Evolutionary conservation across 2,329 filamentous ascomycete genomes (phyloP).

Genomic region (Capronia americana): DNA sequence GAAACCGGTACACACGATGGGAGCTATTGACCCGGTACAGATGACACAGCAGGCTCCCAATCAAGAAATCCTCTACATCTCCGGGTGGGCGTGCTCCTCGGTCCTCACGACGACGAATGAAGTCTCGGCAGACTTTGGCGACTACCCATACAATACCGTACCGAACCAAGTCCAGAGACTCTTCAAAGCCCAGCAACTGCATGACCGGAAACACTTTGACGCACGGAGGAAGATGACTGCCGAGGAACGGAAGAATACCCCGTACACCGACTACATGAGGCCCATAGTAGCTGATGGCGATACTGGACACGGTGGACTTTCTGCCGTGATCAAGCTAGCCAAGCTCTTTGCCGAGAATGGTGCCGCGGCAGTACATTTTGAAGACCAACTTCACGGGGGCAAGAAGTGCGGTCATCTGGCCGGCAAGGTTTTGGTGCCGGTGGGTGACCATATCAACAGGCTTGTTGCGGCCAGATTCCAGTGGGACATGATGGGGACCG

Average conservation of each 20-base stretch:
- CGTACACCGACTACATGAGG: conserved; percentile 89
- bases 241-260: conserved; percentile 74
- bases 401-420: conserved; percentile 98
- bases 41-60: conserved; percentile 98
- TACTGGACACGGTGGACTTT: conserved; percentile 89
- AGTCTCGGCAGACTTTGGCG: conserved; percentile 95
- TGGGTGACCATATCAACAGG: conserved; percentile 95
- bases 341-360: conserved; percentile 98
- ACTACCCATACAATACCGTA: conserved; percentile 99
- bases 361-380: conserved; percentile 94
- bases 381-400: conserved; percentile 95
- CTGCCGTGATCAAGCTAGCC: conserved; percentile 91
- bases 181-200: conserved; percentile 95
- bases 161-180: conserved; percentile 96
- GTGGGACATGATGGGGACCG: conserved; percentile 96
- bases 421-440: conserved; percentile 92
- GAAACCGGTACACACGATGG: conserved; percentile 95
- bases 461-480: conserved; percentile 91
- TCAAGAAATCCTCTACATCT: conserved; percentile 95
- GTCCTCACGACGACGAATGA: conserved; percentile 94
- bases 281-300: conserved; percentile 97
- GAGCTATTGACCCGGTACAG: conserved; percentile 97
- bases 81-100: conserved; percentile 96
- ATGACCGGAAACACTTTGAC: conserved; percentile 96
- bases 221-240: conserved; percentile 76